Conservation (phyloP, 2,329 filamentous ascomycete genomes). For the Ilyonectria robusta region DNA sequence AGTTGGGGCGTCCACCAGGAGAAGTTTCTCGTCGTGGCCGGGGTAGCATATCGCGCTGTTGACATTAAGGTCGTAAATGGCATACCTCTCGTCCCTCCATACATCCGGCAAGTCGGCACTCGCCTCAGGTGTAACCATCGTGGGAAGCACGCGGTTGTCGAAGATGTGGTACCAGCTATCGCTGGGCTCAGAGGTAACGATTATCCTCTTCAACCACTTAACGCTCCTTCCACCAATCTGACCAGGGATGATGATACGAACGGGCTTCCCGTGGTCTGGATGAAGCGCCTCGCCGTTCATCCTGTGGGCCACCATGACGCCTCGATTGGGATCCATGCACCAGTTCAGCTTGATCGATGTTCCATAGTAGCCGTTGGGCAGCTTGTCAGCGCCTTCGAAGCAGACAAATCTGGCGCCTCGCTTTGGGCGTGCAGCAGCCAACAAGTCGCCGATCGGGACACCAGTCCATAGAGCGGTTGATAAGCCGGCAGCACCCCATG, state of each 20-base stretch:
- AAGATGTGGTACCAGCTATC: slow-evolving; percentile 97
- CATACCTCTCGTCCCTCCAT: slow-evolving; percentile 92
- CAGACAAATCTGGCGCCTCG: slow-evolving; percentile 85
- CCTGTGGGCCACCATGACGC: slow-evolving; percentile 88
- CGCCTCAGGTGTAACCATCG: slow-evolving; percentile 86
- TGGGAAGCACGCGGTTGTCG: slow-evolving; percentile 91
- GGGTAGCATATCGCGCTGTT: slow-evolving; percentile 89
- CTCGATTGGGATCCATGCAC: slow-evolving; percentile 86
- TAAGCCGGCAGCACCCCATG: slow-evolving; percentile 89
- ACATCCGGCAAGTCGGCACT: slow-evolving; percentile 80
- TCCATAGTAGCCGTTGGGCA: slow-evolving; percentile 91
- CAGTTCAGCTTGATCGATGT: slow-evolving; percentile 91
- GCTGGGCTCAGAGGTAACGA: slow-evolving; percentile 83
- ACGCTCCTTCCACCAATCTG: slow-evolving; percentile 94
- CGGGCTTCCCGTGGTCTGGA: slow-evolving; percentile 88
- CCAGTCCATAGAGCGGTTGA: slow-evolving; percentile 93
- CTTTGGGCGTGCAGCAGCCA: slow-evolving; percentile 76
- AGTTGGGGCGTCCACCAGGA: slow-evolving; percentile 61
- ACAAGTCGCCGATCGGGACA: slow-evolving; percentile 79
- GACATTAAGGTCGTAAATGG: slow-evolving; percentile 91
- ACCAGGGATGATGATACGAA: slow-evolving; percentile 87
- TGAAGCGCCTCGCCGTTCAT: slow-evolving; percentile 90
- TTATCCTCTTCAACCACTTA: slow-evolving; percentile 90
- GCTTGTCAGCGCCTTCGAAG: slow-evolving; percentile 90
- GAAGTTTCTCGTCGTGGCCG: slow-evolving; percentile 79